These are phyloP conservation scores for Sclerotinia sclerotiorum DNA, from an alignment of 2,329 filamentous ascomycete species.

Conservation along the genomic window DNA sequence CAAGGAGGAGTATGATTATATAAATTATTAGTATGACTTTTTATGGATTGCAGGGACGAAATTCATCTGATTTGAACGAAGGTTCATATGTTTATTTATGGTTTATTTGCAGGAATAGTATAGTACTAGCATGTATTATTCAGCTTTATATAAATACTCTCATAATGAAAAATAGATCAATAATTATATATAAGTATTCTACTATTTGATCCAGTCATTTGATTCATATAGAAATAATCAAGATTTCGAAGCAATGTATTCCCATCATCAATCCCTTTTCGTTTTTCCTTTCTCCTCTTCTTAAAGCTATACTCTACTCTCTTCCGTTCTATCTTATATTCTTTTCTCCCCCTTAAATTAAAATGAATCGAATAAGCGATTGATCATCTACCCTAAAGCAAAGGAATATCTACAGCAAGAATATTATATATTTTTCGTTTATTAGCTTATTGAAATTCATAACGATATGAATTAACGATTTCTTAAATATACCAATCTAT, in stretches of 20 bases:
- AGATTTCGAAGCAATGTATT: neutral
- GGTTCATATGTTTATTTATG: neutral
- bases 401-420: no score
- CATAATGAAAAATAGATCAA: neutral
- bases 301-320: no score
- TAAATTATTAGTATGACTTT: neutral
- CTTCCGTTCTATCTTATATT: no score
- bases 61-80: neutral
- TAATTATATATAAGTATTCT: neutral
- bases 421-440: no score
- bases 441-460: no score
- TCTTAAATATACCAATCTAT: no score
- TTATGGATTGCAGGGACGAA: neutral
- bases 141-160: neutral
- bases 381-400: no score
- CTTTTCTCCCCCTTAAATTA: no score
- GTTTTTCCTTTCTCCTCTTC: neutral
- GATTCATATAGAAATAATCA: neutral
- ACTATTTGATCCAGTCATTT: neutral
- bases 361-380: no score
- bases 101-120: neutral
- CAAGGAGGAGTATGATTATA: conserved; percentile 15
- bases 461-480: no score
- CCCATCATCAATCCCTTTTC: no score
- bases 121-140: neutral